phyloP scores from a whole-genome alignment of 2,329 filamentous ascomycete species.

The Nannizziopsis barbatae region DNA sequence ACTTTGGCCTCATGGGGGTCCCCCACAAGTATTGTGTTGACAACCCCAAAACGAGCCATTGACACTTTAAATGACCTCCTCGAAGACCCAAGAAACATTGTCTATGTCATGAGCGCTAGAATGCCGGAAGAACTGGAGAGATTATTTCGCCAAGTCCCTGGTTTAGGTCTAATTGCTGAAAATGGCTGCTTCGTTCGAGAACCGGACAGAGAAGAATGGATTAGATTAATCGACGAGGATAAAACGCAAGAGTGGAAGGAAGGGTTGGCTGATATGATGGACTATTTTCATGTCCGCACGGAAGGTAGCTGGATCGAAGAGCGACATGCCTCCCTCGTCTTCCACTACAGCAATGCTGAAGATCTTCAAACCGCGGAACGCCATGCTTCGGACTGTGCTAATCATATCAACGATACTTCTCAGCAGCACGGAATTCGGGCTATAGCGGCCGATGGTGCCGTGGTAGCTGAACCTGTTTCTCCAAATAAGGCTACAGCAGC shows the following conservation, averaged over 20 bases:
- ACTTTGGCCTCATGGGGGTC: constrained; percentile 82
- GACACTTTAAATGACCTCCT: constrained; percentile 73
- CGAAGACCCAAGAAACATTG: constrained; percentile 65
- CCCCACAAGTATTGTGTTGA: constrained; percentile 70
- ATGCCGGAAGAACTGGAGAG: constrained; percentile 79
- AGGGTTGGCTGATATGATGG: constrained; percentile 68
- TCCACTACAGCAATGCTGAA: constrained; percentile 76
- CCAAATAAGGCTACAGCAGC: constrained; percentile 84
- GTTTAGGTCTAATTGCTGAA: constrained; percentile 81
- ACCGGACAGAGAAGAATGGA: constrained; percentile 59
- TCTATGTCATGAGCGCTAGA: constrained; percentile 89
- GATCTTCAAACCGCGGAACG: constrained; percentile 64
- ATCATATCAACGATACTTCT: constrained; percentile 90
- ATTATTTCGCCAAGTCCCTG: constrained; percentile 71
- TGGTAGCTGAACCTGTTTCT: constrained; percentile 73
- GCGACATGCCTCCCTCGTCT: constrained; percentile 80
- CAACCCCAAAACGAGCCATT: constrained; percentile 74
- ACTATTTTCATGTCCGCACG: constrained; percentile 81
- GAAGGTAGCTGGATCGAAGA: constrained; percentile 82
- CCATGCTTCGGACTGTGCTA: constrained; percentile 79
- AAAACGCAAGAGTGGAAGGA: constrained; percentile 70
- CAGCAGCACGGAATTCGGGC: constrained; percentile 74
- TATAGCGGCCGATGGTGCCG: constrained; percentile 64
- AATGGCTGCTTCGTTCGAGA: constrained; percentile 85
- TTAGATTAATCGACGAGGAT: constrained; percentile 60